phyloP scores from a whole-genome alignment of 495 filamentous ascomycete species.

The Durotheca rogersii region DNA sequence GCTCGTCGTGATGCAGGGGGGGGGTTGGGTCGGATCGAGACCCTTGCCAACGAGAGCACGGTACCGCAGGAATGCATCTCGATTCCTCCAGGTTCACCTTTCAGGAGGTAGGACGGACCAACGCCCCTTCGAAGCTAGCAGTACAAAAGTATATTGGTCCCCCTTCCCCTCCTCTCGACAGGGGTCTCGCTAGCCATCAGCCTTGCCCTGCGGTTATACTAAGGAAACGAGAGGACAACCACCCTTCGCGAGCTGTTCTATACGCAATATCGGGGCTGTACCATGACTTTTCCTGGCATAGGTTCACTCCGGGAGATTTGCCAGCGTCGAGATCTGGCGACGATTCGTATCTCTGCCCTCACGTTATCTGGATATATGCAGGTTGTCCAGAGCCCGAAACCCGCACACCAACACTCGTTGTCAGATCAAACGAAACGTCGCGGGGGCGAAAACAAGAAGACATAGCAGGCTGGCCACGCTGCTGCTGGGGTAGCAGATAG shows the following conservation, averaged over 20 bases:
- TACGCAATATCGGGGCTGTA: too few species aligned
- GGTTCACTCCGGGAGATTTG: too few species aligned
- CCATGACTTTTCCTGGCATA: too few species aligned
- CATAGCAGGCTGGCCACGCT: constrained; percentile 8
- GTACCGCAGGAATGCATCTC: constrained; percentile 25
- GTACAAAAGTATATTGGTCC: background rate
- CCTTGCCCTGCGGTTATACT: too few species aligned
- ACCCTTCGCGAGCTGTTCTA: too few species aligned
- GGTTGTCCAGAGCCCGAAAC: background rate
- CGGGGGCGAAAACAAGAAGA: constrained; percentile 11
- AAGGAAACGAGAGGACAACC: too few species aligned
- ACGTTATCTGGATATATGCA: too few species aligned
- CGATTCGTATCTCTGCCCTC: constrained; percentile 1
- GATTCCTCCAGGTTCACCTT: constrained; percentile 19
- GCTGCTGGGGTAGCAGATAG: constrained; percentile 11
- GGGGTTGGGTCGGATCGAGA: constrained; percentile 14
- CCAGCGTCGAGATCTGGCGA: too few species aligned
- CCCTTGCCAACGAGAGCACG: constrained; percentile 10
- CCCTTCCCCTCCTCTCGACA: too few species aligned
- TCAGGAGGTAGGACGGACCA: constrained; percentile 8
- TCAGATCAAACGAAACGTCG: constrained; percentile 11
- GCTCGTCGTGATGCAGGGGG: constrained; percentile 25
- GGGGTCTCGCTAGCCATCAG: too few species aligned
- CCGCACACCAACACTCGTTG: too few species aligned
- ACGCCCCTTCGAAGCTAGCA: background rate